Base-by-base conservation (phyloP, 1,284 basidiomycete species). In the Ceratobasidium sp. region DNA sequence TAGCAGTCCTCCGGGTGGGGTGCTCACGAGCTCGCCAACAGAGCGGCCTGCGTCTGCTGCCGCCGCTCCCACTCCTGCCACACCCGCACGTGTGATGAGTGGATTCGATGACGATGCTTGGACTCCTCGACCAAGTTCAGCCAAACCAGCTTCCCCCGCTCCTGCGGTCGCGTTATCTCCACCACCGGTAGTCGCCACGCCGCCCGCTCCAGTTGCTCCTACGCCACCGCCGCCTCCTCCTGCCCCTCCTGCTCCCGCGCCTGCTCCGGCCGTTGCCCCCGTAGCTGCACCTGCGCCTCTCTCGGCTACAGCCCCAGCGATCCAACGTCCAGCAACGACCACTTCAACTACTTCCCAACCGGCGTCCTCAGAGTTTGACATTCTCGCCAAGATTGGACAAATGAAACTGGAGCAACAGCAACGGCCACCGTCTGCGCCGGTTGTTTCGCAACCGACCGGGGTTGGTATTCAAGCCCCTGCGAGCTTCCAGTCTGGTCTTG, bases 61-160 rank as follows among this genome's bases (percentile, higher is more conserved):
- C 21, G 58, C 43, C n/a, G 58, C 65, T 48, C 21, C 48, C 21
- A 34, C 88, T 14, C 79, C 80, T 36, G 83, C 79, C 70, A 79
- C 82, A 48, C 79, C 85, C 16, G 82, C 83, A 50, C 83, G 86
- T 23, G 81, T 85, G 9, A 76, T 80, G 16, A 88, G 85, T 76
- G 95, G 96, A 5, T 99, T 99, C 80, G 97, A 97, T 72, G 96
- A 98, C 79, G 96, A 99, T 79, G 96, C 97, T 1, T 99, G 97
- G 97, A 95, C 94, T 0, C 91, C 91, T 77, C 86, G 95, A 67
- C 93, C 95, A 1, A 91, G 88, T 77, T 73, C 77, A 9, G 61
- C 81, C 8, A 95, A 93, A 78, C 92, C 94, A 4, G 77, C 87
- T 9, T 83, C 83, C 3, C 82, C 85, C 10, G 78, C 79, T 10